Percentiles rank a stretch among this genome's conserved stretches.
Conservation (phyloP, 106 monocot species). For the Agapanthus africanus region DNA sequence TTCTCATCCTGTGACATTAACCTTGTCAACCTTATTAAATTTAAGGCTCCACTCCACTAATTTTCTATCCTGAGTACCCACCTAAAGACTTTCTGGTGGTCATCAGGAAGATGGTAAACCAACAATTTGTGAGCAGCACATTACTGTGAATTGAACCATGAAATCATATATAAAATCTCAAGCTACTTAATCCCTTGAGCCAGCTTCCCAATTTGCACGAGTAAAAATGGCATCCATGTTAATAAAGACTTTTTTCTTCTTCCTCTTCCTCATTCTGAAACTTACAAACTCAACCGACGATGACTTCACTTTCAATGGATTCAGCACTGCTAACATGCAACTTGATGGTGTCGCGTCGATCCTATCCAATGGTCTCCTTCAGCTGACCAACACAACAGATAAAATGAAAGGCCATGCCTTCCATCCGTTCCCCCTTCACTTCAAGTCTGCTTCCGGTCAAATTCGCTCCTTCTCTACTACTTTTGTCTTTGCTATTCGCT, state of each 20-base stretch:
- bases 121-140: too few relatives aligned
- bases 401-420: slow-evolving; percentile 22
- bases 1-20: too few relatives aligned
- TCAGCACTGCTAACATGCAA: slow-evolving; percentile 6
- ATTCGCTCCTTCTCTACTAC: too few relatives aligned
- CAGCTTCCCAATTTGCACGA: background rate
- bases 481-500: slow-evolving; percentile 5
- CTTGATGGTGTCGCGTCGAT: slow-evolving; percentile 21
- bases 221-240: background rate
- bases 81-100: too few relatives aligned
- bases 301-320: too few relatives aligned
- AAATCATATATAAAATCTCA: too few relatives aligned
- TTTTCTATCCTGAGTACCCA: too few relatives aligned
- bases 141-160: too few relatives aligned
- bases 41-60: too few relatives aligned
- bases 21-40: too few relatives aligned
- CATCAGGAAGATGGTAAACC: too few relatives aligned
- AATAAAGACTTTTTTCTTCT: background rate
- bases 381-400: slow-evolving; percentile 20
- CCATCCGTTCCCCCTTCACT: slow-evolving; percentile 13
- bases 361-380: slow-evolving; percentile 15
- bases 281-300: background rate
- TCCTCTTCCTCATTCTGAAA: background rate
- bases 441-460: slow-evolving; percentile 17
- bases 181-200: background rate